phyloP scores from a whole-genome alignment of 2,329 filamentous ascomycete genomes.

The Hirsutella minnesotensis region DNA sequence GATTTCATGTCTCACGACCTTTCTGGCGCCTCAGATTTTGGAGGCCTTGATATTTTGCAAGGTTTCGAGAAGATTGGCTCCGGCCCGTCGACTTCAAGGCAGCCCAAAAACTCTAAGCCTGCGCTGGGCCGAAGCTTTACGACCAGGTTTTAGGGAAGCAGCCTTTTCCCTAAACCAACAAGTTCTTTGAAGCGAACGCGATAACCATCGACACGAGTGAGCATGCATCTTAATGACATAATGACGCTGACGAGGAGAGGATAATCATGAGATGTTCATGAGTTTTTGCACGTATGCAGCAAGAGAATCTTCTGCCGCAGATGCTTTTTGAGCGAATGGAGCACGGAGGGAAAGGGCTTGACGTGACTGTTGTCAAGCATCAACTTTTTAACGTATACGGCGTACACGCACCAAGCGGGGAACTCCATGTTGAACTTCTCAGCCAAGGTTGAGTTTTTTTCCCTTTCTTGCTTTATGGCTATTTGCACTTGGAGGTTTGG shows the following conservation, averaged over 20 bases:
- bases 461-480: too few species aligned
- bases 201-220: background rate
- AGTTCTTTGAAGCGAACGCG: background rate
- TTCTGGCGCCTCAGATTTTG: conserved; percentile 40
- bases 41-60: conserved; percentile 59
- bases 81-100: conserved; percentile 21
- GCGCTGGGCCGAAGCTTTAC: conserved; percentile 18
- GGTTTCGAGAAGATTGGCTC: conserved; percentile 65
- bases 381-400: background rate
- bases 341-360: background rate
- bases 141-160: conserved; percentile 15
- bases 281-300: background rate
- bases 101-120: conserved; percentile 15
- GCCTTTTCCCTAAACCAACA: background rate
- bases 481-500: conserved; percentile 12
- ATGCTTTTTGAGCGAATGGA: background rate
- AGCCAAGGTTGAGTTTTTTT: conserved; percentile 17
- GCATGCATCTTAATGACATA: conserved; percentile 9
- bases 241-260: conserved; percentile 8
- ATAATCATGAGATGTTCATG: conserved; percentile 2
- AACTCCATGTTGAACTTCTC: too few species aligned
- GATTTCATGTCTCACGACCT: conserved; percentile 35
- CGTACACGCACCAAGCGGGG: too few species aligned
- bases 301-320: too few species aligned
- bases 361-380: background rate